Evolutionary conservation across 1,284 basidiomycete species (phyloP), one percentile per base, ranked within the genome.

Genomic region (Vanrija humicola): DNA sequence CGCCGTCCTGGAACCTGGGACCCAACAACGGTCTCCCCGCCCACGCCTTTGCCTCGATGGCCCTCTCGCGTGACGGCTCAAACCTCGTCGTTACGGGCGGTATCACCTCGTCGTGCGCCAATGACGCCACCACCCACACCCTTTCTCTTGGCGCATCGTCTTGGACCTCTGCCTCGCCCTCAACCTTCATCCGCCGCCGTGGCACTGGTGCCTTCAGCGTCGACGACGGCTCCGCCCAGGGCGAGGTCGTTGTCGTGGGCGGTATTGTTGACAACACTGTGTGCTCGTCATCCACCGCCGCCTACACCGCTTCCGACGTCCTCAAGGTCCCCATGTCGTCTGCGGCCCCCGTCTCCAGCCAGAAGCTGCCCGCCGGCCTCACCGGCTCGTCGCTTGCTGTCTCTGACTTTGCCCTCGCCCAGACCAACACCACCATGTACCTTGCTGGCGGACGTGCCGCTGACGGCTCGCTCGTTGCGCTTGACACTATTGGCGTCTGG

Each of bases 401-500:
- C 21, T 63, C 73, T n/a, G 74, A 76, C 60, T 77, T 74, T 54
- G 70, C 68, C 46, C 59, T 75, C 47, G 59, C 70, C 12, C 49
- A 64, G 6, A 45, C 66, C 14, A 58, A 67, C 50, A 40, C 29
- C 28, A 66, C 63, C 29, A 50, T 74, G 29, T 72, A 71, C 61
- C 58, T 77, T 38, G 63, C 64, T 12, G 73, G 72, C 9, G 75
- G 75, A 5, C 72, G 74, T 44, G 61, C 65, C 5, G 55, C 67
- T 2, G 62, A 65, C 12, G 75, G 75, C 21, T 50, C 59, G 9
- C 55, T 74, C 16, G 72, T 74, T 16, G 46, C 62, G 14, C 56
- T 71, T 38, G 50, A 60, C 16, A 67, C 64, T 7, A 58, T 75
- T n/a, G 72, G 68, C 12, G 56, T 69, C 3, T 77, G 71, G 70